Evolutionary conservation across 257 asterid species (phyloP), one percentile per base, ranked within the genome.

Genomic region (Primulina eburnea): DNA sequence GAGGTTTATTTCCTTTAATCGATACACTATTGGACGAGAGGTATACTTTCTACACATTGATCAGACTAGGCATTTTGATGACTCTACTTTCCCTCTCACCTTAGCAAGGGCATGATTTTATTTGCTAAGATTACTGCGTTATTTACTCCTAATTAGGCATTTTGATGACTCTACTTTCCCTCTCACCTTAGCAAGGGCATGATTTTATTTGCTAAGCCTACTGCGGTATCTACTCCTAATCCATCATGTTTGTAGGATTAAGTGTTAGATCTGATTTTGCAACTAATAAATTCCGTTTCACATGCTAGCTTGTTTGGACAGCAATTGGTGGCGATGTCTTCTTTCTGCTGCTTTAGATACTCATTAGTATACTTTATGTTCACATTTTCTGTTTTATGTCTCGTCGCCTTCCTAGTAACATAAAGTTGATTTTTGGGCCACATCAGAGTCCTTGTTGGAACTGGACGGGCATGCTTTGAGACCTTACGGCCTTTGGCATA

Each of bases 391-490:
- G 76, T 29, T 73, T 28, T 67, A 0, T 24, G 26, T 24, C 26
- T 24, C 26, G 26, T 1, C 1, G 26, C 26, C 26, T 24, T 24
- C 1, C 26, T 24, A 24, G 26, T 24, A 24, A 24, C 26, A 24
- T 24, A 24, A 24, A 24, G 26, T 24, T 24, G 0, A 24, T 24
- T 24, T 24, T 64, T 71, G 63, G 75, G 73, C 72, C 65, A 64
- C 75, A 33, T 76, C 86, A 94, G 99, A 90, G 99, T 94, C 73
- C 99, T 94, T 77, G 97, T 94, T 82, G 99, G 99, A 78, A 87
- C 91, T 70, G 99, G 99, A 47, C 83, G 96, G 73, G 99, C 99
- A 62, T 94, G 99, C 88, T 94, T 87, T 67, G 99, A 94, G 88
- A 86, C 96, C 69, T 83, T 94, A 84, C 87, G 99, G 78, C 99